phyloP scores from a whole-genome alignment of 2,329 filamentous ascomycete genomes.

The Ophiocordyceps camponoti-leonardi region DNA sequence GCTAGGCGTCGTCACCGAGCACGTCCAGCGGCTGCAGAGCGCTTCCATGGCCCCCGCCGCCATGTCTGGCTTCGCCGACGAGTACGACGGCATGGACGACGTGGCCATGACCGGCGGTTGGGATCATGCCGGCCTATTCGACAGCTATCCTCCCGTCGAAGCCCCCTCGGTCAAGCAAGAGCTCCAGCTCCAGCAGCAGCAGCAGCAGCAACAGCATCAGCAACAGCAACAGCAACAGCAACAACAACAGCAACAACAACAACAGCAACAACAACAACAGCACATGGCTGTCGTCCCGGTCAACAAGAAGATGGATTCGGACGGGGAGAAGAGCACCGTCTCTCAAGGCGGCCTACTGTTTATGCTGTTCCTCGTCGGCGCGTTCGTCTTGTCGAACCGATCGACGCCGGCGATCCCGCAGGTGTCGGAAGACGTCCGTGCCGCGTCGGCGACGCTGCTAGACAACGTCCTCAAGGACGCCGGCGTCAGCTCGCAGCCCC shows the following conservation, averaged over 20 bases:
- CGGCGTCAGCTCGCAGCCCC: conserved; percentile 34
- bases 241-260: too few relatives aligned
- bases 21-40: conserved; percentile 54
- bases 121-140: conserved; percentile 59
- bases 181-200: too few relatives aligned
- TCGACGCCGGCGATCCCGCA: conserved; percentile 54
- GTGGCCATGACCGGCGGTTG: conserved; percentile 67
- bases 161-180: conserved; percentile 35
- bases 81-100: conserved; percentile 69
- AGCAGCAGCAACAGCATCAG: too few relatives aligned
- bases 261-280: too few relatives aligned
- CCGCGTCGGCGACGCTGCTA: conserved; percentile 59
- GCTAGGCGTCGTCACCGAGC: conserved; percentile 63
- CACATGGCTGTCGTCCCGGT: conserved; percentile 34
- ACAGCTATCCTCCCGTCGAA: conserved; percentile 47
- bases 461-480: conserved; percentile 72
- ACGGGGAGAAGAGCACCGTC: conserved; percentile 40
- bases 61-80: conserved; percentile 47
- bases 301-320: conserved; percentile 33
- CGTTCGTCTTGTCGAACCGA: conserved; percentile 83
- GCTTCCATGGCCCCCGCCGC: conserved; percentile 19
- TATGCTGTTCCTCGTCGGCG: conserved; percentile 92
- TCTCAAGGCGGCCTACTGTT: conserved; percentile 72
- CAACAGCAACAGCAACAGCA: too few relatives aligned
- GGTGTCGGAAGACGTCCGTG: conserved; percentile 66